phyloP scores from a whole-genome alignment of 352 stramenopile species.

The Pythium scleroteichum region DNA sequence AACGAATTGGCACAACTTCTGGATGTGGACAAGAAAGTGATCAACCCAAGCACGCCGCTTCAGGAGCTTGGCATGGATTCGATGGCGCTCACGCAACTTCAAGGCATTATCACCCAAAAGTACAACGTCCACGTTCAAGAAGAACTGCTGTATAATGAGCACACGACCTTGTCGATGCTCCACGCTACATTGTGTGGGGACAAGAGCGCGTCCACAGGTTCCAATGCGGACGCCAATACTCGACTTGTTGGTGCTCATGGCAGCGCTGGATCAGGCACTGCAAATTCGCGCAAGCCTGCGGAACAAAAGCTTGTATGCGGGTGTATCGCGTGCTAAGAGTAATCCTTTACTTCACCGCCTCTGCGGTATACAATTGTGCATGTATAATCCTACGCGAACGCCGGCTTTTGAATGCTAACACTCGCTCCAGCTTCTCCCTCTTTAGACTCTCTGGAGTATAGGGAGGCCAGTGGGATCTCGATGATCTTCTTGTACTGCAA shows the following conservation, averaged over 20 bases:
- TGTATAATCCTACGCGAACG: constrained; percentile 1
- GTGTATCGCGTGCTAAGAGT: constrained; percentile 67
- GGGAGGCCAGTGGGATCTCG: constrained; percentile 36
- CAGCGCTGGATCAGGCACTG: neutral
- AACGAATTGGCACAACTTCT: constrained; percentile 62
- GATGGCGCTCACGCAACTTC: constrained; percentile 94
- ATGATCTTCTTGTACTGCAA: constrained; percentile 80
- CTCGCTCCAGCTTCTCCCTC: too few relatives aligned
- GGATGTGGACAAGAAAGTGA: constrained; percentile 46
- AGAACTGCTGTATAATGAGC: constrained; percentile 91
- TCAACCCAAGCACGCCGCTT: constrained; percentile 56
- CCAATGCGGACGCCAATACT: constrained; percentile 26
- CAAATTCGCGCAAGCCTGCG: constrained; percentile 28
- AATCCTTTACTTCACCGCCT: too few relatives aligned
- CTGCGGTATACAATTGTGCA: constrained; percentile 1
- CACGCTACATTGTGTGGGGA: constrained; percentile 66
- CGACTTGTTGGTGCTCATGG: constrained; percentile 24
- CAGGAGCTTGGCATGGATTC: constrained; percentile 91
- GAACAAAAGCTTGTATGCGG: constrained; percentile 64
- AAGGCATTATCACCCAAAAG: constrained; percentile 89
- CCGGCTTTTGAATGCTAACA: constrained; percentile 4
- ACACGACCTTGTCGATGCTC: constrained; percentile 81
- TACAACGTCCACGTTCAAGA: constrained; percentile 92
- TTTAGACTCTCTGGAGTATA: constrained; percentile 43
- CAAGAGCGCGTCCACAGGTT: constrained; percentile 22